Conservation (phyloP, 331 rosid species). For the Acacia concinna region DNA sequence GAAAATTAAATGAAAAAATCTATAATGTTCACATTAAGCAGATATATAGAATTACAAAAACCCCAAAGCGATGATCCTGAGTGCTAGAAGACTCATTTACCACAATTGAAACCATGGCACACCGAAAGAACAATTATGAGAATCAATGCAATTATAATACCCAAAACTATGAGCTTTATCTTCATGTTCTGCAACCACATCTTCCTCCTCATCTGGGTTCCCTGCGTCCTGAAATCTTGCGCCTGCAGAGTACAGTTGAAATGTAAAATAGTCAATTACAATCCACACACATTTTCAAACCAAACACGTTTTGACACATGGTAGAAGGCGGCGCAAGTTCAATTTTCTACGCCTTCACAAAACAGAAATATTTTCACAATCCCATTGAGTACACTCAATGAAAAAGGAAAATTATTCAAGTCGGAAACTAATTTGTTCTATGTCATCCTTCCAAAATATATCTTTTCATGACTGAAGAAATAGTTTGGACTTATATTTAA, state of each 20-base stretch:
- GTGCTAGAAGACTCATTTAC: slow-evolving; percentile 26
- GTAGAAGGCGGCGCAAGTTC: background rate
- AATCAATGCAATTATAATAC: slow-evolving; percentile 61
- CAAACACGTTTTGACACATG: background rate
- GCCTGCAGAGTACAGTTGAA: slow-evolving; percentile 48
- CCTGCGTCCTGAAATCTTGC: slow-evolving; percentile 64
- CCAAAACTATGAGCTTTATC: slow-evolving; percentile 73
- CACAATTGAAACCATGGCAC: slow-evolving; percentile 68
- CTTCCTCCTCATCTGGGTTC: slow-evolving; percentile 67
- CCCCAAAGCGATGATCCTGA: background rate
- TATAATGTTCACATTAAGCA: slow-evolving; percentile 4
- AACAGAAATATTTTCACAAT: background rate
- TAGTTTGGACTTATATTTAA: background rate
- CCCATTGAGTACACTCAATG: background rate
- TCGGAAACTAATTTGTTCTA: background rate
- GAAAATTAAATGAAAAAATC: slow-evolving; percentile 29
- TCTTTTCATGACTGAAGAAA: background rate
- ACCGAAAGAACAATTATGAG: slow-evolving; percentile 67
- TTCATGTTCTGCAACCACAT: slow-evolving; percentile 95
- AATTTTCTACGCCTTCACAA: background rate
- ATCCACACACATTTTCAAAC: background rate
- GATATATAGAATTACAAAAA: slow-evolving; percentile 23
- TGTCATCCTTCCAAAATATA: background rate
- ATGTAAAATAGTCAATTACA: slow-evolving; percentile 20
- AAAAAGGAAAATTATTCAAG: background rate